These are phyloP conservation scores for Mycena kentingensis DNA, from an alignment of 768 basidiomycete genomes.

Conservation along the genomic window DNA sequence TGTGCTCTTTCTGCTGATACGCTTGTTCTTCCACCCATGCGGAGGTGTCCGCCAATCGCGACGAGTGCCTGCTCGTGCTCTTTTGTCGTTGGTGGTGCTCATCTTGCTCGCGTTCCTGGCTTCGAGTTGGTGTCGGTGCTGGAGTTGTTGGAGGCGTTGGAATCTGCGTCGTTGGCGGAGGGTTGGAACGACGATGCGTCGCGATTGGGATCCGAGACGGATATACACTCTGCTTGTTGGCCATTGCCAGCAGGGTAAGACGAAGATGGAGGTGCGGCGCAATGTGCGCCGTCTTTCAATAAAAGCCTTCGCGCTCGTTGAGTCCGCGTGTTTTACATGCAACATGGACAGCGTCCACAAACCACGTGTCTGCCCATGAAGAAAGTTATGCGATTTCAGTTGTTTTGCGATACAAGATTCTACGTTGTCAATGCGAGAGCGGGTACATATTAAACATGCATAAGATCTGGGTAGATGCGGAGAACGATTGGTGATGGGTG, in stretches of 20 bases:
- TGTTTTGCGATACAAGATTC: background rate
- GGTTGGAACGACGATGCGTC: slow-evolving; percentile 1
- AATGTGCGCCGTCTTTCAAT: background rate
- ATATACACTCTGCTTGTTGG: slow-evolving; percentile 11
- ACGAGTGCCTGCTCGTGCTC: slow-evolving; percentile 29
- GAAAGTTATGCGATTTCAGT: slow-evolving; percentile 6
- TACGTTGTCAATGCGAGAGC: background rate
- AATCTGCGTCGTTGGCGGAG: too few species aligned
- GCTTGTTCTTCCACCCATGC: slow-evolving; percentile 59
- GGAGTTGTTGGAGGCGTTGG: too few species aligned
- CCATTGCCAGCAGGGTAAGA: slow-evolving; percentile 4
- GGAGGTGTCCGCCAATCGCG: slow-evolving; percentile 46
- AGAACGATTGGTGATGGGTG: slow-evolving; percentile 11
- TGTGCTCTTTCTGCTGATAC: slow-evolving; percentile 41
- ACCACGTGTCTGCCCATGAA: background rate
- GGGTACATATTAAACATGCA: slow-evolving; percentile 23
- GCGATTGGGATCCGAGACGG: slow-evolving; percentile 19
- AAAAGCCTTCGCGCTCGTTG: background rate
- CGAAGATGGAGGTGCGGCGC: background rate
- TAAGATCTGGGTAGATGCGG: slow-evolving; percentile 20
- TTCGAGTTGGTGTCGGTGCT: slow-evolving; percentile 5
- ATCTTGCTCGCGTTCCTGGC: background rate
- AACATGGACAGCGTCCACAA: background rate
- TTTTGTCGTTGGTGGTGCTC: background rate
- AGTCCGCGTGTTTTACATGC: background rate